These are phyloP conservation scores for Leccinum pellstonianum DNA, from an alignment of 768 basidiomycete species.

Conservation along the genomic window DNA sequence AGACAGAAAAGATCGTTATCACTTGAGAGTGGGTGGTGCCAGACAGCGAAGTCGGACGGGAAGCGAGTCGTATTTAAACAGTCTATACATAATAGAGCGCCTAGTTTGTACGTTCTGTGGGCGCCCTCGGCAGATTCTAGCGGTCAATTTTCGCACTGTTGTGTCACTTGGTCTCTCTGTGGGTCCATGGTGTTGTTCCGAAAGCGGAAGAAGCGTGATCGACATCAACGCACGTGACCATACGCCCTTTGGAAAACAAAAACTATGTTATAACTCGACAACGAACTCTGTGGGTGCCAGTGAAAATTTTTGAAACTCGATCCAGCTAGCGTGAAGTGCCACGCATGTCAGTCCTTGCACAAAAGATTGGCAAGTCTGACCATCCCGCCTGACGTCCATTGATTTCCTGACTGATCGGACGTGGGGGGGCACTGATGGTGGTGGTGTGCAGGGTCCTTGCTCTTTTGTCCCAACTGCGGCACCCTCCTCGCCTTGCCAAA, in stretches of 20 bases:
- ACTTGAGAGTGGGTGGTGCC: conserved; percentile 17
- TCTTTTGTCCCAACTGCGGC: conserved; percentile 94
- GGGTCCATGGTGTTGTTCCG: conserved; percentile 24
- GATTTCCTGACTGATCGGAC: neutral
- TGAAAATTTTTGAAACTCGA: conserved; percentile 4
- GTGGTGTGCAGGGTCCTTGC: conserved; percentile 65
- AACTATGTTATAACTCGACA: conserved; percentile 4
- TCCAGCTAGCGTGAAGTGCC: neutral
- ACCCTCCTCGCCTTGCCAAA: conserved; percentile 82
- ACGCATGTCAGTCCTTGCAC: conserved; percentile 35
- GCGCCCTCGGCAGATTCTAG: neutral
- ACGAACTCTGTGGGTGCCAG: conserved; percentile 11
- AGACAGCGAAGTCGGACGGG: conserved; percentile 7
- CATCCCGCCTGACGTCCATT: neutral
- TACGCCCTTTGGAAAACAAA: conserved; percentile 8
- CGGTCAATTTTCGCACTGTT: neutral
- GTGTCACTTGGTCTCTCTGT: conserved; percentile 6
- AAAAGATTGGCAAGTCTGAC: conserved; percentile 46
- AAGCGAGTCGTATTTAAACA: conserved; percentile 20
- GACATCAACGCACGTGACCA: conserved; percentile 21
- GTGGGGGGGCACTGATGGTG: too few species aligned
- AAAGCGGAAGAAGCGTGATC: conserved; percentile 14
- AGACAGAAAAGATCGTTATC: neutral
- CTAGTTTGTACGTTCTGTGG: conserved; percentile 14
- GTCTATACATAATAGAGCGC: neutral